Conservation (phyloP, 129 eudicot species). For the Arctium lappa region DNA sequence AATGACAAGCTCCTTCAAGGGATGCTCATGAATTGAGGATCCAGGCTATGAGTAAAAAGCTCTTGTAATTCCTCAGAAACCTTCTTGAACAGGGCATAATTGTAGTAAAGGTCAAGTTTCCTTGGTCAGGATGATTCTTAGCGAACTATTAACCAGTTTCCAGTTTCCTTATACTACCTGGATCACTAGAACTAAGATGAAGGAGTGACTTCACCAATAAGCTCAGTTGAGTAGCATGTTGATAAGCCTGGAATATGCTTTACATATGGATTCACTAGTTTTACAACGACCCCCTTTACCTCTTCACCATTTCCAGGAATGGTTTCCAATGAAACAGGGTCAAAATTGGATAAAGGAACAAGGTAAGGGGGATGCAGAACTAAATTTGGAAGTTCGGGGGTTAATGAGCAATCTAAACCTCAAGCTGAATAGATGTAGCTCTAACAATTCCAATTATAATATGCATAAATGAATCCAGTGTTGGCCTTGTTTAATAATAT, state of each 20-base stretch:
- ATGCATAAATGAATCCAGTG: background rate
- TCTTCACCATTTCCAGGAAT: background rate
- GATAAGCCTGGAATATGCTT: background rate
- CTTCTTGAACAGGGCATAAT: background rate
- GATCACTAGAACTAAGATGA: background rate
- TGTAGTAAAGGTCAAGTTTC: background rate
- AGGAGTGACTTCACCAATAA: background rate
- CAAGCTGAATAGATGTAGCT: background rate
- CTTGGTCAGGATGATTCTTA: background rate
- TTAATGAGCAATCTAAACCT: background rate
- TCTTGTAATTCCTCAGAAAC: background rate
- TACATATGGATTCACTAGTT: background rate
- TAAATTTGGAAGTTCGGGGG: background rate
- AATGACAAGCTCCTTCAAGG: too few species aligned
- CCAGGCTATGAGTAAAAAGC: background rate
- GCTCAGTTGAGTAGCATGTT: background rate
- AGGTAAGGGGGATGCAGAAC: background rate
- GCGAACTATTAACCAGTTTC: background rate
- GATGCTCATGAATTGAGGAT: too few species aligned
- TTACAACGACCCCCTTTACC: background rate
- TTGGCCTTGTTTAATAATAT: background rate
- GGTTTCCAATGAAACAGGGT: background rate
- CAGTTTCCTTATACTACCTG: background rate
- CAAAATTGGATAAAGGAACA: background rate
- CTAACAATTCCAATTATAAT: background rate